A percentile compares a stretch with the other conserved stretches of the same genome.
phyloP scores from a whole-genome alignment of 106 monocot genomes.

The Acorus calamus region DNA sequence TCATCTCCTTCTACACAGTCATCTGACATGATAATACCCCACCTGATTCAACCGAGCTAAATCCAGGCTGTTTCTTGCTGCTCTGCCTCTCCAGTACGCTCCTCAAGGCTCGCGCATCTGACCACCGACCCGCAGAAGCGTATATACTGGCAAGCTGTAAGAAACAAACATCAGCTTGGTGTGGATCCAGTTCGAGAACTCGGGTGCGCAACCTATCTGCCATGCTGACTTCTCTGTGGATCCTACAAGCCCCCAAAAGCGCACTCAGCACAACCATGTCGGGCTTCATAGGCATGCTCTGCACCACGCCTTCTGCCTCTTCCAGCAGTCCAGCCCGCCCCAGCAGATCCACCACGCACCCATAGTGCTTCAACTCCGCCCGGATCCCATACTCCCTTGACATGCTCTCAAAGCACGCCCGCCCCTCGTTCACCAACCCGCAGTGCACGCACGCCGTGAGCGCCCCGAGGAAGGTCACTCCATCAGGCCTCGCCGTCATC shows the following conservation, averaged over 20 bases:
- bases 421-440: slow-evolving; percentile 57
- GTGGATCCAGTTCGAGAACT: slow-evolving; percentile 22
- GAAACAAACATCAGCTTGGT: slow-evolving; percentile 38
- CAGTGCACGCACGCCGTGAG: slow-evolving; percentile 62
- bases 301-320: slow-evolving; percentile 40
- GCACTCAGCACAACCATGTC: slow-evolving; percentile 54
- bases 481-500: slow-evolving; percentile 25
- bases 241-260: slow-evolving; percentile 63
- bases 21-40: slow-evolving; percentile 11
- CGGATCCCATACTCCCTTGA: slow-evolving; percentile 24
- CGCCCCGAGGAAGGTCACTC: slow-evolving; percentile 54
- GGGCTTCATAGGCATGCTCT: slow-evolving; percentile 54
- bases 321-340: slow-evolving; percentile 52
- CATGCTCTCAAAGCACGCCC: slow-evolving; percentile 45
- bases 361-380: slow-evolving; percentile 65
- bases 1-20: slow-evolving; percentile 27
- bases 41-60: slow-evolving; percentile 48
- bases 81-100: slow-evolving; percentile 23
- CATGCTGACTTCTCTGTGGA: slow-evolving; percentile 31
- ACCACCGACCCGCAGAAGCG: slow-evolving; percentile 53
- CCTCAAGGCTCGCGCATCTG: slow-evolving; percentile 41
- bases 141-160: slow-evolving; percentile 65
- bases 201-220: slow-evolving; percentile 38
- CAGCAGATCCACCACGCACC: slow-evolving; percentile 65
- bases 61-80: slow-evolving; percentile 49